Base-by-base conservation (phyloP, 768 basidiomycete species). In the Suillus hirtellus region DNA sequence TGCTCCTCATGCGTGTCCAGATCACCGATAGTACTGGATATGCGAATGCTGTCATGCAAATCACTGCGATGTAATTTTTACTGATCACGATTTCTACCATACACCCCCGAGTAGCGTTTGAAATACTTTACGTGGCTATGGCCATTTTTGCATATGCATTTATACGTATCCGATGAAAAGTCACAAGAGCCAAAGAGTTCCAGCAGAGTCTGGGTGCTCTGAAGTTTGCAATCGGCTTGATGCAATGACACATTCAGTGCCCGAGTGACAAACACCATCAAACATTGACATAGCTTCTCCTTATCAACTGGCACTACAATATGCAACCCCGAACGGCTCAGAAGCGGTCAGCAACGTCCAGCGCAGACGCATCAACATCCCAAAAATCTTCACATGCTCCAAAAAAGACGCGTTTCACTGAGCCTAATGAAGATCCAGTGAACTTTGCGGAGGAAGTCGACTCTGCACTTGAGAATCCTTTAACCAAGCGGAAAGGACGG, bases 391-490 rank as follows among this genome's bases (percentile, higher is more conserved):
- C 66, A 10, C 62, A 72, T 66, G 70, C 67, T 69, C 66, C 79
- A 3, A 92, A 93, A 75, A 92, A 90, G 70, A 87, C 89, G n/a
- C 88, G 91, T 58, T 89, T 93, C 64, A 81, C 88, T 34, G 90
- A 92, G 43, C 90, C 91, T 7, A 75, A 79, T 21, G 91, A 93
- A 34, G 92, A 93, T 69, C 88, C 90, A 3, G 77, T 79, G 43
- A 85, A 85, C 68, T 94, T 94, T 74, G 89, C 86, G 4, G 89
- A 92, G 67, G 83, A 93, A 67, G 89, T 93, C 49, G 90, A 93
- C 65, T 82, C 82, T 4, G 81, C 87, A 0, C 86, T 94, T 62
- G 92, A 93, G 74, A 79, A 81, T 67, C 84, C 88, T 4, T 82
- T 84, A 12, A 80, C 80, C 27, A 79, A 79, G 63, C 84, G 89